Base-by-base conservation (phyloP, 2,329 filamentous ascomycete genomes). In the Cordyceps farinosa region DNA sequence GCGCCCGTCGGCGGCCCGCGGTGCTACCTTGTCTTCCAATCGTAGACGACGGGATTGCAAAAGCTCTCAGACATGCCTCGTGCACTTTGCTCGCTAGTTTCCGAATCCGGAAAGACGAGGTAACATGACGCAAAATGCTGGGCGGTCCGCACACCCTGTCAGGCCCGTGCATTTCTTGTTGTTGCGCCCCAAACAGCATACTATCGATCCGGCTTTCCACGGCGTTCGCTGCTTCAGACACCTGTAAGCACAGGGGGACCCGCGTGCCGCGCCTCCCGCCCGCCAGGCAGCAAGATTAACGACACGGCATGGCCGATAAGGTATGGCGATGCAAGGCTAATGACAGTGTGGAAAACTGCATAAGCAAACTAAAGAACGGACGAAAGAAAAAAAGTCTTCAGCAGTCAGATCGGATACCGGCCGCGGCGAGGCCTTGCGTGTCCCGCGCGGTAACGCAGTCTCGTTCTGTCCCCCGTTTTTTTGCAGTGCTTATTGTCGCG, bases 341-440 rank as follows among this genome's bases (percentile, higher is more conserved):
- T 32, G 54, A 8, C n/a, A 32, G n/a, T 29, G n/a, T 36, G 44
- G 30, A 47, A 51, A 42, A 36, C 57, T 11, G 58, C 48, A 61
- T 44, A 44, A 61, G 6, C 42, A 47, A 54, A 34, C 7, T 5
- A n/a, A 45, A 32, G 36, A 32, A 51, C 15, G 34, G 45, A 40
- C 32, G 22, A 51, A 59, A 29, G 13, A n/a, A 11, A 36, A 47
- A 36, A 55, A 55, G n/a, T n/a, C 38, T 55, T 13, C 36, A 29
- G 17, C 13, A 3, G 30, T 22, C 32, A 55, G 60, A 55, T 62
- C 60, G 60, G 59, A 62, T 62, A 40, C 50, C 60, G 60, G 60
- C 60, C 50, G 34, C 40, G 60, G 40, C 51, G 27, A 51, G 36
- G 30, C 56, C 34, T 36, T 60, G 45, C 13, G 9, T 36, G 27